Evolutionary conservation across 345 rosid genomes (phyloP).

Genomic region (Bretschneidera sinensis): DNA sequence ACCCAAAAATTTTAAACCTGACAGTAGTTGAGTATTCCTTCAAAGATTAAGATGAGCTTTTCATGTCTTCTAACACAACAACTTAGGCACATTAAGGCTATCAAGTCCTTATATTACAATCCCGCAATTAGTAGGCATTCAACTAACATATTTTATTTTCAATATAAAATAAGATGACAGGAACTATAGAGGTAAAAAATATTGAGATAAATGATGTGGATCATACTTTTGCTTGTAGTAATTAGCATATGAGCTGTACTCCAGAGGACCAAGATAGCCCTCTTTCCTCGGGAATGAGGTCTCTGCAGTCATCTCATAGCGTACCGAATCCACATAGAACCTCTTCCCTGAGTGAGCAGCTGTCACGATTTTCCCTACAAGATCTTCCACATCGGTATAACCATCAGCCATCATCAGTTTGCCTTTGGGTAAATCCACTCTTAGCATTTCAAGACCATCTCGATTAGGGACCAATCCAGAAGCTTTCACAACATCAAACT

Average conservation of each 20-base stretch:
- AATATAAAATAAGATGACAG: background rate
- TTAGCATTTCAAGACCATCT: slow-evolving; percentile 40
- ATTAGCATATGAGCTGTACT: slow-evolving; percentile 90
- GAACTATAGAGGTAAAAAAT: background rate
- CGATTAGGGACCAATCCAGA: slow-evolving; percentile 76
- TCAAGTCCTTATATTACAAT: slow-evolving; percentile 25
- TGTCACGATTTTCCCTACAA: slow-evolving; percentile 82
- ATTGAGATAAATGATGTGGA: background rate
- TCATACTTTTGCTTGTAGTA: slow-evolving; percentile 93
- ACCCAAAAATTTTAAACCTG: slow-evolving; percentile 9
- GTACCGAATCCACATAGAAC: slow-evolving; percentile 87
- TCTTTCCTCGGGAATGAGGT: slow-evolving; percentile 96
- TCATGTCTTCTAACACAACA: slow-evolving; percentile 48
- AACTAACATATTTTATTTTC: background rate
- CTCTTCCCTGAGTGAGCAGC: slow-evolving; percentile 99
- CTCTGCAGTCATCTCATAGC: slow-evolving; percentile 88
- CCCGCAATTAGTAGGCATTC: slow-evolving; percentile 19
- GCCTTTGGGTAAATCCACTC: slow-evolving; percentile 36
- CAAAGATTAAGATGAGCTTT: slow-evolving; percentile 34
- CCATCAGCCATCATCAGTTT: slow-evolving; percentile 89
- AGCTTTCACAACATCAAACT: slow-evolving; percentile 87
- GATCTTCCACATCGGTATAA: slow-evolving; percentile 41
- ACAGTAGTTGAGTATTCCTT: slow-evolving; percentile 23
- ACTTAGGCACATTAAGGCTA: slow-evolving; percentile 33
- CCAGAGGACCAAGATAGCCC: slow-evolving; percentile 97